Base-by-base conservation (phyloP, 116 monocot species). In the Posidonia oceanica region DNA sequence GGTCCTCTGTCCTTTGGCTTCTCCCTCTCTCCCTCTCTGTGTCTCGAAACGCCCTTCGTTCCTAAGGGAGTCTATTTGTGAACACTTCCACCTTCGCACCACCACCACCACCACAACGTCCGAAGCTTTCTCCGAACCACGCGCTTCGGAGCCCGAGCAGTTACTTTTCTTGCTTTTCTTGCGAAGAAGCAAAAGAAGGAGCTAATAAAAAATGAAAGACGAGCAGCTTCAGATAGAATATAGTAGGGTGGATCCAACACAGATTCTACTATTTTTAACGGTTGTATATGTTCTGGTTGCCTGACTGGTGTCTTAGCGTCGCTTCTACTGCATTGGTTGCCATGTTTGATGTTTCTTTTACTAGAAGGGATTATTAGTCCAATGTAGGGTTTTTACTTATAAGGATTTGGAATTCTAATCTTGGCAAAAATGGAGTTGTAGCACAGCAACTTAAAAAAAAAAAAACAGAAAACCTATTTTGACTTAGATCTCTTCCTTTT, bases 241-340 rank as follows among this genome's bases (percentile, higher is more conserved):
- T n/a, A 21, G 58, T 17, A 20, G 7, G 17, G 0, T 21, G 18
- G 58, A 20, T 58, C 58, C 20, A 58, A 58, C 58, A 58, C 18
- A n/a, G 58, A 58, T n/a, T 58, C 20, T 58, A 58, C 17, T 58
- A 58, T 37, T 63, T 62, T 63, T 63, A 63, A 63, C 63, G 22
- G 63, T 54, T 54, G 29, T 58, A 6, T 58, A 7, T 17, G 21
- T 58, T 58, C 15, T 58, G 21, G 21, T 58, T 58, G 29, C 29
- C 29, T 29, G n/a, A n/a, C n/a, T n/a, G 29, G 29, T 29, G 29
- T 29, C 29, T 29, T 29, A 29, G 29, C 29, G 29, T 29, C 1
- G 29, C 29, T 29, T 29, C 29, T 29, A 29, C 29, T 29, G 29
- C 29, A 17, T 58, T 20, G 20, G 4, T 17, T 58, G 58, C 58